phyloP scores from a whole-genome alignment of 768 basidiomycete species.

The Trametes villosa region DNA sequence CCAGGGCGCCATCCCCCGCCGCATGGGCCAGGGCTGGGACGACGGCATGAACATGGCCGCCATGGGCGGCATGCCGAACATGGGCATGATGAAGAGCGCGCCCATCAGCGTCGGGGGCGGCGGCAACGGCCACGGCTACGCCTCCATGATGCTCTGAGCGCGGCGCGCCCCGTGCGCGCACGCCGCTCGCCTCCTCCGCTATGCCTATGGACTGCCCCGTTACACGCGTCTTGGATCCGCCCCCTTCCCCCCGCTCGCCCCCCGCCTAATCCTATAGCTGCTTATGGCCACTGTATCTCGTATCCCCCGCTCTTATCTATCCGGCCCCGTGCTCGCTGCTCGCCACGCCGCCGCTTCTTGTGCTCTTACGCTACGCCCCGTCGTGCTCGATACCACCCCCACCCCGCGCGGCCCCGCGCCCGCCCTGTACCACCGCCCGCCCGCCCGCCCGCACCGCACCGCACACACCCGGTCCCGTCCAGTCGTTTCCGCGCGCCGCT shows the following conservation, averaged over 20 bases:
- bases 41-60: conserved; percentile 32
- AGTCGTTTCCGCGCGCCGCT: conserved; percentile 8
- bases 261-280: conserved; percentile 10
- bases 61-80: conserved; percentile 33
- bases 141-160: conserved; percentile 42
- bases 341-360: conserved; percentile 12
- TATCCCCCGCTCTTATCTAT: conserved; percentile 13
- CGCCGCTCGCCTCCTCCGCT: background rate
- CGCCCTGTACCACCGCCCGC: conserved; percentile 7
- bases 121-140: conserved; percentile 43
- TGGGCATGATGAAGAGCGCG: conserved; percentile 36
- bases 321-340: conserved; percentile 7
- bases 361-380: conserved; percentile 18
- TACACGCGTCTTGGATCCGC: background rate
- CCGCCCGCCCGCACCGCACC: background rate
- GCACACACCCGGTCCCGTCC: conserved; percentile 11
- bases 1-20: conserved; percentile 32
- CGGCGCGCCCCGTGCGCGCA: background rate
- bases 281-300: conserved; percentile 18
- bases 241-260: background rate
- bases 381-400: conserved; percentile 13
- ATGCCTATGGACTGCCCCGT: conserved; percentile 2
- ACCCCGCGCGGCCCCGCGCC: too few relatives aligned
- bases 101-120: conserved; percentile 45
- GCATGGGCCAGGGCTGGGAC: conserved; percentile 28